Conservation (phyloP, 352 stramenopile genomes). For the Phytophthora boehmeriae region DNA sequence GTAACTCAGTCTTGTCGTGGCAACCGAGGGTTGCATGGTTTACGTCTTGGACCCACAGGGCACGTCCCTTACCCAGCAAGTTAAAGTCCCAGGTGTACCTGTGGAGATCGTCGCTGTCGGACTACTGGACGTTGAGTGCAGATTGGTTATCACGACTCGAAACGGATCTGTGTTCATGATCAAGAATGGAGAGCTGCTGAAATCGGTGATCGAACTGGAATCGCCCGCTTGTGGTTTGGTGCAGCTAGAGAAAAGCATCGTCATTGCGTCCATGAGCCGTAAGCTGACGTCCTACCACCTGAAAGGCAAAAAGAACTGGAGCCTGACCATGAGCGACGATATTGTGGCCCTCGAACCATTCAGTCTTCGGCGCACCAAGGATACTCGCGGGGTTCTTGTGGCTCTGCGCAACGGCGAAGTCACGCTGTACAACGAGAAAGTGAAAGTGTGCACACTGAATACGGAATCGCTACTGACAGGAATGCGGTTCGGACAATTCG, state of each 20-base stretch:
- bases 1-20: slow-evolving; percentile 73
- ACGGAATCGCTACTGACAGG: slow-evolving; percentile 75
- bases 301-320: slow-evolving; percentile 93
- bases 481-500: slow-evolving; percentile 89
- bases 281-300: slow-evolving; percentile 89
- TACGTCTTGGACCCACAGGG: slow-evolving; percentile 80
- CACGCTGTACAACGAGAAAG: slow-evolving; percentile 89
- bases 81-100: slow-evolving; percentile 70
- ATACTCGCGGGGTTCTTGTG: slow-evolving; percentile 82
- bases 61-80: slow-evolving; percentile 70
- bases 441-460: slow-evolving; percentile 77
- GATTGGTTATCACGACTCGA: slow-evolving; percentile 86
- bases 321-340: slow-evolving; percentile 79
- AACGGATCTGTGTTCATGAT: slow-evolving; percentile 90
- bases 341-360: slow-evolving; percentile 86
- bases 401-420: slow-evolving; percentile 87
- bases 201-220: slow-evolving; percentile 89
- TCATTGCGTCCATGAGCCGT: slow-evolving; percentile 89
- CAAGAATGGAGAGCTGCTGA: slow-evolving; percentile 90
- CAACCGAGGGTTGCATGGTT: slow-evolving; percentile 83
- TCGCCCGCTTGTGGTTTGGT: slow-evolving; percentile 74
- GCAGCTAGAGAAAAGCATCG: slow-evolving; percentile 83
- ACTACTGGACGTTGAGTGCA: slow-evolving; percentile 85
- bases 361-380: slow-evolving; percentile 71
- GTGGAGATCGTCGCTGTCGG: slow-evolving; percentile 80